Conservation (phyloP, 805 yeast species). For the Candida nemodendra region DNA sequence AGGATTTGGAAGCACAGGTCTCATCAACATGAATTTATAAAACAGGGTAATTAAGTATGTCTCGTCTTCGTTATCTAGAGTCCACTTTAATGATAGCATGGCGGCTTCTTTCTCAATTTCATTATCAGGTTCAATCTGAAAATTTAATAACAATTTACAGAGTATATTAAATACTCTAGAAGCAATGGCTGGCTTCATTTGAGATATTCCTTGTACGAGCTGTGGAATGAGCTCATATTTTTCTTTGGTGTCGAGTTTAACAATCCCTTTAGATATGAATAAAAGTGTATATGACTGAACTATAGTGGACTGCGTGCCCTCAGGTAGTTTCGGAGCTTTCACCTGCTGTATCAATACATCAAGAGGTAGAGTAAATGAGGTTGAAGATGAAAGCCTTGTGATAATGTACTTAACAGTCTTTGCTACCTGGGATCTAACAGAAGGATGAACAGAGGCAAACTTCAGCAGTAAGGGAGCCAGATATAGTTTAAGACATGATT, state of each 20-base stretch:
- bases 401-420: conserved; percentile 65
- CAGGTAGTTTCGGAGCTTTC: conserved; percentile 47
- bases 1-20: conserved; percentile 40
- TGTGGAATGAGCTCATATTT: conserved; percentile 45
- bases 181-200: conserved; percentile 25
- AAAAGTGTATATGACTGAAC: conserved; percentile 63
- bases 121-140: conserved; percentile 51
- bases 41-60: conserved; percentile 46
- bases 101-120: conserved; percentile 40
- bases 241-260: conserved; percentile 43
- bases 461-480: conserved; percentile 78
- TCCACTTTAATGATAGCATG: conserved; percentile 36
- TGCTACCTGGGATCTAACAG: conserved; percentile 62
- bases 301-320: conserved; percentile 42
- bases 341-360: conserved; percentile 63
- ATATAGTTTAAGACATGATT: conserved; percentile 56
- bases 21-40: conserved; percentile 55
- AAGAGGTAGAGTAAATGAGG: conserved; percentile 60
- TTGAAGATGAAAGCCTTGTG: conserved; percentile 60
- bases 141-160: conserved; percentile 48
- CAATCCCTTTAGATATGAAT: conserved; percentile 67
- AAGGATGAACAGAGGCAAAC: conserved; percentile 64
- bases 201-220: conserved; percentile 46
- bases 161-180: conserved; percentile 65
- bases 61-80: conserved; percentile 38